Base-by-base conservation (phyloP, 192 early-diverging fungal genomes). In the Phlyctochytrium arcticum region DNA sequence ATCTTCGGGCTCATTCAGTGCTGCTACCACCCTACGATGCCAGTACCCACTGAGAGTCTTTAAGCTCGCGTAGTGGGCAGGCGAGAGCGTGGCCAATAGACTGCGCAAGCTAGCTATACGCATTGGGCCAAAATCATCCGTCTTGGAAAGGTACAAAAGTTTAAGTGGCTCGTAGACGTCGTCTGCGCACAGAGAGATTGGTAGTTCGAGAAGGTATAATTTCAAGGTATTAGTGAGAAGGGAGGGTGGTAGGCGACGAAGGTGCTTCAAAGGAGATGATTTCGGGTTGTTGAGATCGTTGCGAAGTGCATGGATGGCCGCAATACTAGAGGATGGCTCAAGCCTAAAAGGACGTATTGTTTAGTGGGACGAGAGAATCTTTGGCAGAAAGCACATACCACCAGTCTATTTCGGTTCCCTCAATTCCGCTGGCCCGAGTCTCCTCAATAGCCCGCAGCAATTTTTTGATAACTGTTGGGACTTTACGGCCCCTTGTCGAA, bases 101-200 rank as follows among this genome's bases (percentile, higher is more conserved):
- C 60, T 71, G 17, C 65, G 33, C 29, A 77, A 33, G 5, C 71
- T 74, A 17, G 42, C 61, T 6, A 67, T n/a, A 21, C 75, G 56
- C 54, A 61, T 69, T 8, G 46, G 42, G 6, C 36, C 65, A 27
- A 61, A 29, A 31, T 71, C 60, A 24, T 63, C 65, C 27, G 65
- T 64, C 31, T 60, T 80, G 44, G 67, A 70, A 29, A 80, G 62
- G 54, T 80, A 80, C 55, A 80, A 60, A 5, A 80, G 57, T 55
- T 80, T 80, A 5, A 80, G 50, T 0, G 74, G 72, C 10, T 80
- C 78, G 54, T 80, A 80, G 23, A 80, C 51, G 33, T 80, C 78
- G 27, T 72, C 34, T 30, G 48, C n/a, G 37, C 68, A 70, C 6
- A 73, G 12, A 9, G 69, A 68, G 4, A 46, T 34, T 8, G 72